These are phyloP conservation scores for Calycina marina DNA, from an alignment of 2,329 filamentous ascomycete genomes.

Conservation along the genomic window DNA sequence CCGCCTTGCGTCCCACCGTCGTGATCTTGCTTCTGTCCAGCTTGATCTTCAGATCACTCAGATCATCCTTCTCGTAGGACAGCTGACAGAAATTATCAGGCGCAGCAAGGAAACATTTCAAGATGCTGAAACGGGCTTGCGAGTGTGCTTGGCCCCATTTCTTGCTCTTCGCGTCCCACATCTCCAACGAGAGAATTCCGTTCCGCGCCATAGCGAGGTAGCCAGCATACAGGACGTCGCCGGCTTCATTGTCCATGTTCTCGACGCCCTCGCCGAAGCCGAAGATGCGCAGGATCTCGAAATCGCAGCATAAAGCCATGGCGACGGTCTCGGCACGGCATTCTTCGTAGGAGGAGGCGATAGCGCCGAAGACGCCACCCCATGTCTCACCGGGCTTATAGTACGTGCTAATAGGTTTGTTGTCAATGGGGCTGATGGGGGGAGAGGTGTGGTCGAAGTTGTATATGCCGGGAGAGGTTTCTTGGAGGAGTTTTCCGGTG, in stretches of 20 bases:
- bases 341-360: slow-evolving; percentile 84
- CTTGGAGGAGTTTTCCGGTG: slow-evolving; percentile 85
- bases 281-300: slow-evolving; percentile 77
- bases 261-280: slow-evolving; percentile 68
- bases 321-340: slow-evolving; percentile 89
- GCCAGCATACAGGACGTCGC: slow-evolving; percentile 73
- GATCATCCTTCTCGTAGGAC: slow-evolving; percentile 49
- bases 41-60: slow-evolving; percentile 69
- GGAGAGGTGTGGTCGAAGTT: slow-evolving; percentile 81
- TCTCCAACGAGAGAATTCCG: slow-evolving; percentile 77
- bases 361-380: slow-evolving; percentile 79
- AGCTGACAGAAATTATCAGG: slow-evolving; percentile 80
- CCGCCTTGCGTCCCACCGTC: slow-evolving; percentile 63
- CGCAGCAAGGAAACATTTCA: slow-evolving; percentile 72
- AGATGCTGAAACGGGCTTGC: slow-evolving; percentile 79
- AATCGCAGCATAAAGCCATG: slow-evolving; percentile 83
- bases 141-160: slow-evolving; percentile 93
- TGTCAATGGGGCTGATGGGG: slow-evolving; percentile 65
- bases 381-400: slow-evolving; percentile 95
- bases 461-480: slow-evolving; percentile 65
- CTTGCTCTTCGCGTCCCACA: slow-evolving; percentile 81
- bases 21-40: slow-evolving; percentile 80
- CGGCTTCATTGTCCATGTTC: slow-evolving; percentile 62
- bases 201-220: slow-evolving; percentile 92
- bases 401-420: slow-evolving; percentile 67